Conservation (phyloP, 495 filamentous ascomycete species). For the Podospora tetraspora region DNA sequence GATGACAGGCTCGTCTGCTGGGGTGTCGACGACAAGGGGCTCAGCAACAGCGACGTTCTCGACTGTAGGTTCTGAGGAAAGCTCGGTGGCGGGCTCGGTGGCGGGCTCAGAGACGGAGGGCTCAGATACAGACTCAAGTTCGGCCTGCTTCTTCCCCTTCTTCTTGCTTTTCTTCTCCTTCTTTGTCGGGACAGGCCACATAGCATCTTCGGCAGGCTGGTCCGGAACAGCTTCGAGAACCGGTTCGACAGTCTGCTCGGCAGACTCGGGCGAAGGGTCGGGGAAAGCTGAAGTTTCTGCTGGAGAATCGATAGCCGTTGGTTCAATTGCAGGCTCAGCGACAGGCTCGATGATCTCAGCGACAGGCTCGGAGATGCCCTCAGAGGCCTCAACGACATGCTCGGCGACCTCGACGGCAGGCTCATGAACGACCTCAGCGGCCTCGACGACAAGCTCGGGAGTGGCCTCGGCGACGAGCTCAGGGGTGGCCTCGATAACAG, state of each 20-base stretch:
- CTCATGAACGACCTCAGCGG: not conserved
- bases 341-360: not conserved
- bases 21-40: not conserved
- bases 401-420: not conserved
- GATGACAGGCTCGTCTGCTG: not conserved
- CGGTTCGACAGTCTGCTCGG: not conserved
- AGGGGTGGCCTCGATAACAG: not conserved
- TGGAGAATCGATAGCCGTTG: not conserved
- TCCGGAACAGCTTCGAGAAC: not conserved
- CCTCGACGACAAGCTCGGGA: too few species aligned
- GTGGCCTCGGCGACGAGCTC: too few species aligned
- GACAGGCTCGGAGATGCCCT: not conserved
- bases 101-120: not conserved
- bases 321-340: not conserved
- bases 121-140: not conserved
- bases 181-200: not conserved
- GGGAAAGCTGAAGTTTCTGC: not conserved
- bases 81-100: not conserved
- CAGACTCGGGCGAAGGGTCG: not conserved
- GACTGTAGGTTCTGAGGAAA: not conserved
- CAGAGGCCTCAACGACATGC: not conserved
- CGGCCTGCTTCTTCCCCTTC: not conserved
- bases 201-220: not conserved
- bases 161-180: not conserved
- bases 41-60: not conserved